These are phyloP conservation scores for Kalmusia sp. DNA, from an alignment of 2,329 filamentous ascomycete species.

Conservation along the genomic window DNA sequence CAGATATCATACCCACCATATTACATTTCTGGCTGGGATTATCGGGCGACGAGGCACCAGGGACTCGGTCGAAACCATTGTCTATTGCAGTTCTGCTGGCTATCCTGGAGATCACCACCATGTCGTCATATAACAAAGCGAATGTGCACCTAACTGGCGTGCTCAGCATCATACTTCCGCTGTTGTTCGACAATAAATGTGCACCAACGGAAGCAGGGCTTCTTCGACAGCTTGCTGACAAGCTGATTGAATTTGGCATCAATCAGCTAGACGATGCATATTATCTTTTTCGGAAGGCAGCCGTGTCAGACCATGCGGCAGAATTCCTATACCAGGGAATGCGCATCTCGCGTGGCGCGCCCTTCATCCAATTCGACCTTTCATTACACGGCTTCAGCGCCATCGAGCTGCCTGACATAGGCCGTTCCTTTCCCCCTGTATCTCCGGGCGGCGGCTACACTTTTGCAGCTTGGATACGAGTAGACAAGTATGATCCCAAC, in stretches of 20 bases:
- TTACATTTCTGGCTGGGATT: conserved; percentile 48
- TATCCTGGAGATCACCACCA: conserved; percentile 39
- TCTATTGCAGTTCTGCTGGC: conserved; percentile 46
- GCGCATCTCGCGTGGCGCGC: conserved; percentile 75
- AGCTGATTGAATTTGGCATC: conserved; percentile 77
- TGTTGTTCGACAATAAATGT: conserved; percentile 45
- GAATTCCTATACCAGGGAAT: conserved; percentile 79
- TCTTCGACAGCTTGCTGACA: conserved; percentile 71
- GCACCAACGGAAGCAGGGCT: conserved; percentile 42
- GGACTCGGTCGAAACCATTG: conserved; percentile 41
- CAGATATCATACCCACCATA: conserved; percentile 49
- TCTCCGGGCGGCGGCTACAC: conserved; percentile 82
- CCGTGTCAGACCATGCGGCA: conserved; percentile 59
- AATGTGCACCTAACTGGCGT: conserved; percentile 45
- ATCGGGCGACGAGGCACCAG: conserved; percentile 39
- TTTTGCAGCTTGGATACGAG: conserved; percentile 84
- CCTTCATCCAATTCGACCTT: conserved; percentile 93
- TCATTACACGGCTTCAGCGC: conserved; percentile 88
- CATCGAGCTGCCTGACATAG: conserved; percentile 86
- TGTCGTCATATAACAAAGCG: conserved; percentile 48
- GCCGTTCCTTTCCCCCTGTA: conserved; percentile 81
- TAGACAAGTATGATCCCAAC: conserved; percentile 83
- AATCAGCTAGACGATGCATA: conserved; percentile 83
- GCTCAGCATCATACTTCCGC: conserved; percentile 41
- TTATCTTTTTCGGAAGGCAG: conserved; percentile 70